phyloP scores from a whole-genome alignment of 257 asterid species.

The Solanum appendiculatum region DNA sequence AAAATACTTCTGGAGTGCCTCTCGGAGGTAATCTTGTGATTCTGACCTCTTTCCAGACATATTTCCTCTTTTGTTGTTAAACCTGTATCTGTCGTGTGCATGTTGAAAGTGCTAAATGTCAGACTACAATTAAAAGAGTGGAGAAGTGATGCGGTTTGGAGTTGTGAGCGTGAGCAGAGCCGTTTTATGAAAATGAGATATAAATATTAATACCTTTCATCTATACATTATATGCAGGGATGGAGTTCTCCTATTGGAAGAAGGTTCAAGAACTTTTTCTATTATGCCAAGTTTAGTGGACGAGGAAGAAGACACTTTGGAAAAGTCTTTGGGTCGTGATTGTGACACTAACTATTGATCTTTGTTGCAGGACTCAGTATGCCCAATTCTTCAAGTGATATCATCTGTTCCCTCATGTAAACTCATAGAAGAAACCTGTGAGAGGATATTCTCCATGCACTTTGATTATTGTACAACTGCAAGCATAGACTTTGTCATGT shows the following conservation, averaged over 20 bases:
- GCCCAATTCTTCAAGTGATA: slow-evolving; percentile 82
- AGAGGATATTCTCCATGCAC: slow-evolving; percentile 76
- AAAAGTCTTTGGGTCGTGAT: slow-evolving; percentile 29
- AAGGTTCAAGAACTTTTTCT: slow-evolving; percentile 81
- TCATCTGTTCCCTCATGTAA: slow-evolving; percentile 80
- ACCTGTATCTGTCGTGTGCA: neutral
- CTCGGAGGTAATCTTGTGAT: slow-evolving; percentile 57
- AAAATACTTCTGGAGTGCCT: slow-evolving; percentile 76
- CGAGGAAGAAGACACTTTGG: slow-evolving; percentile 78
- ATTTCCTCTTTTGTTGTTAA: neutral
- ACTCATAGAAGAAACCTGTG: slow-evolving; percentile 87
- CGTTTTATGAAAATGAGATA: slow-evolving; percentile 24
- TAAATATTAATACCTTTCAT: slow-evolving; percentile 53
- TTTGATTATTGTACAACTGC: slow-evolving; percentile 95
- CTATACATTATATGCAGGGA: slow-evolving; percentile 92
- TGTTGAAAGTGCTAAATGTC: slow-evolving; percentile 18
- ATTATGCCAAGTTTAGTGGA: slow-evolving; percentile 82
- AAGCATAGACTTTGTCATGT: slow-evolving; percentile 72
- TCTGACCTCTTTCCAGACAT: neutral
- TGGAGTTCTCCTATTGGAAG: slow-evolving; percentile 74
- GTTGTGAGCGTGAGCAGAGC: slow-evolving; percentile 38
- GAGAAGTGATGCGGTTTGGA: slow-evolving; percentile 50
- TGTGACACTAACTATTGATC: slow-evolving; percentile 37
- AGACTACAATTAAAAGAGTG: slow-evolving; percentile 35
- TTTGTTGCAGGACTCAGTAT: slow-evolving; percentile 96